phyloP scores from a whole-genome alignment of 495 filamentous ascomycete genomes.

The Bryoglossum gracile region DNA sequence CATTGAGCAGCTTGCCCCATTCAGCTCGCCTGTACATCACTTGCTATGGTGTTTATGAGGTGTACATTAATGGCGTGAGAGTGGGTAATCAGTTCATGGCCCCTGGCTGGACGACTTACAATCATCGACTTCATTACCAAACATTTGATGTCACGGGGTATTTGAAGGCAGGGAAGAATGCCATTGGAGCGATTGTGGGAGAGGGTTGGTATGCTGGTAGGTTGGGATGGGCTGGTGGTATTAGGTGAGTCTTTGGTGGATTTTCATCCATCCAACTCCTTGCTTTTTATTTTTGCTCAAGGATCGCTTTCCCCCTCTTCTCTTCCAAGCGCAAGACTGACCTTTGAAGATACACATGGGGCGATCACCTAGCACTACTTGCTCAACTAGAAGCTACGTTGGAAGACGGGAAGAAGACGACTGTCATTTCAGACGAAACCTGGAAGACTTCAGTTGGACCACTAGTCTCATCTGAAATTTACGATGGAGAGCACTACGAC shows the following conservation, averaged over 20 bases:
- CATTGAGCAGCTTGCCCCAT: not conserved
- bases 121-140: constrained; percentile 42
- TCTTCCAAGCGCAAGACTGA: too few species aligned
- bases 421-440: constrained; percentile 33
- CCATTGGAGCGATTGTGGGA: constrained; percentile 41
- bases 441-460: constrained; percentile 38
- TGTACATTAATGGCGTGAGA: constrained; percentile 39
- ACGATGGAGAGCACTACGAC: constrained; percentile 48
- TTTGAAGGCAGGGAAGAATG: constrained; percentile 30
- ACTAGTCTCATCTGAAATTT: constrained; percentile 41
- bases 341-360: too few species aligned
- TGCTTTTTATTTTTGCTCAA: too few species aligned
- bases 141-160: constrained; percentile 42
- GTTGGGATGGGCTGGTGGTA: constrained; percentile 21
- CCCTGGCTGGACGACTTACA: constrained; percentile 49
- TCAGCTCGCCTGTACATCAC: constrained; percentile 44
- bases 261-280: too few species aligned
- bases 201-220: constrained; percentile 50
- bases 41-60: constrained; percentile 42
- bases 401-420: constrained; percentile 22
- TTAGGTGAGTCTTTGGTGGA: constrained; percentile 32
- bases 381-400: constrained; percentile 37
- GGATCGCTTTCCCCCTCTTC: too few species aligned
- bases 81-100: constrained; percentile 42
- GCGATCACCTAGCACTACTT: constrained; percentile 38